Evolutionary conservation across 164 flowering plant species (phyloP), one percentile per base, ranked within the genome.

Genomic region (Vitis rupestris): DNA sequence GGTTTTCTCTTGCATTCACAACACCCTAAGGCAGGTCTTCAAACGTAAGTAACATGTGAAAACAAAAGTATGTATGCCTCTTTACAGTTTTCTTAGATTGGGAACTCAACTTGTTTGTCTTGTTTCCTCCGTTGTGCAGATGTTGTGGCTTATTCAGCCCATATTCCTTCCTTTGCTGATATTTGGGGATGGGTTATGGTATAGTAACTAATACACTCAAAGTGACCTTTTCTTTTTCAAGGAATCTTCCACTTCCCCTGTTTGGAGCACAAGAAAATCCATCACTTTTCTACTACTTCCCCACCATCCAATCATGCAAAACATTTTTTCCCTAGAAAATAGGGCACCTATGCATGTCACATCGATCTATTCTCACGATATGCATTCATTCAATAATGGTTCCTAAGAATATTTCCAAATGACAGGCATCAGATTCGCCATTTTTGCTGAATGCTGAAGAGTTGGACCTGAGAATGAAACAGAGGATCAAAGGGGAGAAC

Each of bases 111-210:
- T 15, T 61, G 16, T 65, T 44, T 51, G 2, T 37, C n/a, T 62
- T 49, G 37, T 62, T 61, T 66, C 8, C 31, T 37, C 6, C 6
- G 7, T 37, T 74, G 23, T 80, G 85, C 93, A 94, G 98, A 94
- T 88, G 98, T 90, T 60, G 97, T 94, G 65, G 87, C 98, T 50
- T 94, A 83, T 65, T 87, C 97, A 17, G 97, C 96, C 75, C 98
- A 94, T 65, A 81, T 92, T 74, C 98, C 98, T 60, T 94, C 98
- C 17, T 94, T 76, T 84, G 98, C 98, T 80, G 98, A 94, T 73
- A 90, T 87, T 48, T 94, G 98, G 98, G 98, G 98, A 74, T 94
- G 98, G 98, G 84, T 94, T 80, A 89, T 94, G 97, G 98, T 91
- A 87, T 61, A 27, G 51, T 5, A 23, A 23, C 27, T 0, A 23